Percentiles rank a stretch among this genome's conserved stretches.
Evolutionary conservation across 495 filamentous ascomycete species (phyloP).

Genomic region (Aspergillus cristatus): DNA sequence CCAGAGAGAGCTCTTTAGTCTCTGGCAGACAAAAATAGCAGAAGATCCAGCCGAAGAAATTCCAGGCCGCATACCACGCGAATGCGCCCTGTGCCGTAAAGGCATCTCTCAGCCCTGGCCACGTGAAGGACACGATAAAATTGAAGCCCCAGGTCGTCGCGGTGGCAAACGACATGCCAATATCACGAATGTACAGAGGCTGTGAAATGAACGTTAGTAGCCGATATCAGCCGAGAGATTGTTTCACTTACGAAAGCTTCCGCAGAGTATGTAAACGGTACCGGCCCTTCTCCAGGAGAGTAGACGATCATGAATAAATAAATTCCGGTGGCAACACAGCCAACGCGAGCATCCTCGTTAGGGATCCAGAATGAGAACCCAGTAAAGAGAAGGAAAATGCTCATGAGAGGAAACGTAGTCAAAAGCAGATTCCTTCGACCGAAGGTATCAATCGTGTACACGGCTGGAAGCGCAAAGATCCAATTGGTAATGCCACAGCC

Average conservation of each 20-base stretch:
- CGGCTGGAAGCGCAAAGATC: slow-evolving; percentile 66
- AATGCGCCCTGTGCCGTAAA: slow-evolving; percentile 56
- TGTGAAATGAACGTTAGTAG: slow-evolving; percentile 22
- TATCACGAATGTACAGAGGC: slow-evolving; percentile 63
- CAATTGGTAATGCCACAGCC: slow-evolving; percentile 76
- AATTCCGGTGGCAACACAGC: slow-evolving; percentile 58
- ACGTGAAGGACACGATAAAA: slow-evolving; percentile 56
- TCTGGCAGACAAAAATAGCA: slow-evolving; percentile 33
- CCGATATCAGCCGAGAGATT: not conserved
- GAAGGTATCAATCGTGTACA: slow-evolving; percentile 77
- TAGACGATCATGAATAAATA: slow-evolving; percentile 71
- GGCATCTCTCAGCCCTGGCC: slow-evolving; percentile 44
- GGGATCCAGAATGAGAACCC: slow-evolving; percentile 76
- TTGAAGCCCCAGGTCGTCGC: slow-evolving; percentile 49
- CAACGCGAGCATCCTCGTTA: slow-evolving; percentile 26
- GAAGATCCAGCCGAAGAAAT: slow-evolving; percentile 30
- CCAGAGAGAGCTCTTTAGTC: slow-evolving; percentile 36
- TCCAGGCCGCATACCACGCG: slow-evolving; percentile 45
- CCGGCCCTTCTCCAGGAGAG: slow-evolving; percentile 71
- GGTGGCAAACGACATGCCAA: slow-evolving; percentile 50
- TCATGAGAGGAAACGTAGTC: slow-evolving; percentile 70
- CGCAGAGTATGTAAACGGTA: slow-evolving; percentile 77
- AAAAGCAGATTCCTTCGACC: slow-evolving; percentile 74
- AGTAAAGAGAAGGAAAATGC: slow-evolving; percentile 63
- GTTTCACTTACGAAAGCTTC: slow-evolving; percentile 40